These are phyloP conservation scores for Colletotrichum australisinense DNA, from an alignment of 2,329 filamentous ascomycete genomes.

Conservation along the genomic window DNA sequence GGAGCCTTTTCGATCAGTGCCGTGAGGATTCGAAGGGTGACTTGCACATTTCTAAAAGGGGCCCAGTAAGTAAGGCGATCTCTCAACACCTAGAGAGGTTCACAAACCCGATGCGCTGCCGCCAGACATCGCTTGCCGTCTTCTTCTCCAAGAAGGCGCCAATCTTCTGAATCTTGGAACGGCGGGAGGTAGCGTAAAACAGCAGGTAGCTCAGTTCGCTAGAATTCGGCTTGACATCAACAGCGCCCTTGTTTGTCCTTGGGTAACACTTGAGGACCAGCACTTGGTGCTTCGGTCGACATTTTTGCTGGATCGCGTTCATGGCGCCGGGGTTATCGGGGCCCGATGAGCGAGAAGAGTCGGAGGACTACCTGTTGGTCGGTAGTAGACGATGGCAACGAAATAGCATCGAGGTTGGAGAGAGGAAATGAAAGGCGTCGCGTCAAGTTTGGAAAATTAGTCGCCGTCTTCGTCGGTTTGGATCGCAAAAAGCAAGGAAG, in stretches of 20 bases:
- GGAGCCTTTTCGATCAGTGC: constrained; percentile 94
- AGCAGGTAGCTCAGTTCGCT: constrained; percentile 97
- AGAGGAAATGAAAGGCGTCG: constrained; percentile 23
- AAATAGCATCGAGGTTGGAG: constrained; percentile 31
- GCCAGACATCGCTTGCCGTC: constrained; percentile 91
- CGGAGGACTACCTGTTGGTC: constrained; percentile 19
- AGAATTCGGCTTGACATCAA: constrained; percentile 94
- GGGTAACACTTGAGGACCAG: constrained; percentile 97
- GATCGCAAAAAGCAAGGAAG: constrained; percentile 33
- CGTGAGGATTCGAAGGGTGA: constrained; percentile 91
- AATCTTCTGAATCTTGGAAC: constrained; percentile 96
- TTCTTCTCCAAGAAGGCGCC: constrained; percentile 95
- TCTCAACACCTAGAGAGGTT: background rate
- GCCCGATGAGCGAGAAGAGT: constrained; percentile 16
- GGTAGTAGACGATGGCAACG: constrained; percentile 27
- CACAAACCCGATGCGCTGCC: constrained; percentile 83
- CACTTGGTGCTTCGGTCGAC: constrained; percentile 96
- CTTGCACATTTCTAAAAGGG: constrained; percentile 81
- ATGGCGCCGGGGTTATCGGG: constrained; percentile 53
- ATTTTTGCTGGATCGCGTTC: constrained; percentile 74
- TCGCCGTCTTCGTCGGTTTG: constrained; percentile 20
- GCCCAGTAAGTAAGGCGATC: constrained; percentile 2
- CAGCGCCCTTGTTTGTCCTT: constrained; percentile 87
- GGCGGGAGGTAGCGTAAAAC: constrained; percentile 94
- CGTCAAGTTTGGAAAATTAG: constrained; percentile 2